Conservation (phyloP, 192 early-diverging fungal species). For the Linnemannia zychae region DNA sequence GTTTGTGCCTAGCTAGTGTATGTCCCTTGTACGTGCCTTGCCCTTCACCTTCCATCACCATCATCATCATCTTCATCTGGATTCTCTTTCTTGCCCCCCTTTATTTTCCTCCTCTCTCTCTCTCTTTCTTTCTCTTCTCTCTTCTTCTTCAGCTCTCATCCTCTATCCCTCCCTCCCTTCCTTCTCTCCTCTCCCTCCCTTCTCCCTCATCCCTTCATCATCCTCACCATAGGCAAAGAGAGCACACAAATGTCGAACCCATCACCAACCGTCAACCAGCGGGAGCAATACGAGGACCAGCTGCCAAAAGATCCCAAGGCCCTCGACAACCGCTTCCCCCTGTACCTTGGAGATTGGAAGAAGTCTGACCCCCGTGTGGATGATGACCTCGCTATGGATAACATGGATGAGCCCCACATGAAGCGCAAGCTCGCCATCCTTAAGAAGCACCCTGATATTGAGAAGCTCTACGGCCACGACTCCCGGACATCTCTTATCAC, state of each 20-base stretch:
- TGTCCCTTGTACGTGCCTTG: no score
- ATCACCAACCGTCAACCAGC: conserved; percentile 43
- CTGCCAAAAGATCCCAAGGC: conserved; percentile 45
- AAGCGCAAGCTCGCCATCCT: conserved; percentile 93
- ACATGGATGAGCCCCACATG: conserved; percentile 95
- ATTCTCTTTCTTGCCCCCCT: neutral
- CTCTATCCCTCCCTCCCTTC: neutral
- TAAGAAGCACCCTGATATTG: conserved; percentile 88
- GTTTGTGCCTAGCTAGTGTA: no score
- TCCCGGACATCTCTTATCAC: conserved; percentile 84
- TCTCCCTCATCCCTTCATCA: neutral
- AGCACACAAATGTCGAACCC: neutral
- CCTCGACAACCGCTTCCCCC: conserved; percentile 79
- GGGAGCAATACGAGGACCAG: conserved; percentile 37
- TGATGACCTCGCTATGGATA: conserved; percentile 83
- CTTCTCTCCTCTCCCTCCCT: neutral
- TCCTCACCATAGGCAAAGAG: neutral
- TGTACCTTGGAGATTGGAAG: conserved; percentile 87
- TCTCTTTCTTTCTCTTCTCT: neutral
- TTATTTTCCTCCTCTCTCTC: neutral
- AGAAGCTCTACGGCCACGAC: conserved; percentile 87
- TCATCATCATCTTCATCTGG: neutral
- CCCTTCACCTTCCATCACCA: neutral
- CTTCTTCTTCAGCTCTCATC: neutral
- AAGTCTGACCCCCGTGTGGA: conserved; percentile 81